Conservation (phyloP, 1,284 basidiomycete genomes). For the Ustilago shanxiensis region DNA sequence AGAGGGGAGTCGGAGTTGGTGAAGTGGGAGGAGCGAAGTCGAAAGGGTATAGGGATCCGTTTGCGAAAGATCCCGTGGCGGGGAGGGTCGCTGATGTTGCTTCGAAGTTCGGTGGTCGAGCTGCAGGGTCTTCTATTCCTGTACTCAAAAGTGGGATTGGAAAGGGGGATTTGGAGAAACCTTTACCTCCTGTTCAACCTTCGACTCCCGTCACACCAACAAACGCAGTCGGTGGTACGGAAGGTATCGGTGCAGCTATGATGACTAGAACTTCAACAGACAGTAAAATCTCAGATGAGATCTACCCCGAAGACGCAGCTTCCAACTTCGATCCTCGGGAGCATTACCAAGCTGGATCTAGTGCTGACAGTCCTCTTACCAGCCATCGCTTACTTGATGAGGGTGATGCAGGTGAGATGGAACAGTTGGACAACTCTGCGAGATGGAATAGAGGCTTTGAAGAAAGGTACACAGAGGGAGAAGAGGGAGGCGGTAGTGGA, state of each 20-base stretch:
- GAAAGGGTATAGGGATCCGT: conserved; percentile 42
- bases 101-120: conserved; percentile 47
- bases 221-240: neutral
- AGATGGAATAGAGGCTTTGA: neutral
- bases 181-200: neutral
- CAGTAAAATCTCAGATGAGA: conserved; percentile 46
- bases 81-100: conserved; percentile 60
- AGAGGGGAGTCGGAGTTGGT: neutral
- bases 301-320: conserved; percentile 63
- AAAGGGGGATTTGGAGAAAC: conserved; percentile 7
- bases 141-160: neutral
- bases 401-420: conserved; percentile 8
- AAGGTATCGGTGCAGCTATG: neutral
- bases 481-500: conserved; percentile 10
- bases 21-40: neutral
- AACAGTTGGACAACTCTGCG: neutral
- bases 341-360: neutral
- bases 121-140: conserved; percentile 1
- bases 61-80: conserved; percentile 55
- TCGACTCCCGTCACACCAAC: neutral
- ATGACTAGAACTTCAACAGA: conserved; percentile 5
- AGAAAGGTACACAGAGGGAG: neutral
- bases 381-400: neutral
- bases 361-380: conserved; percentile 6
- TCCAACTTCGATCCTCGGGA: conserved; percentile 43